A percentile compares a stretch with the other conserved stretches of the same genome.
Evolutionary conservation across 2,329 filamentous ascomycete genomes (phyloP).

Genomic region (Massarina eburnea): DNA sequence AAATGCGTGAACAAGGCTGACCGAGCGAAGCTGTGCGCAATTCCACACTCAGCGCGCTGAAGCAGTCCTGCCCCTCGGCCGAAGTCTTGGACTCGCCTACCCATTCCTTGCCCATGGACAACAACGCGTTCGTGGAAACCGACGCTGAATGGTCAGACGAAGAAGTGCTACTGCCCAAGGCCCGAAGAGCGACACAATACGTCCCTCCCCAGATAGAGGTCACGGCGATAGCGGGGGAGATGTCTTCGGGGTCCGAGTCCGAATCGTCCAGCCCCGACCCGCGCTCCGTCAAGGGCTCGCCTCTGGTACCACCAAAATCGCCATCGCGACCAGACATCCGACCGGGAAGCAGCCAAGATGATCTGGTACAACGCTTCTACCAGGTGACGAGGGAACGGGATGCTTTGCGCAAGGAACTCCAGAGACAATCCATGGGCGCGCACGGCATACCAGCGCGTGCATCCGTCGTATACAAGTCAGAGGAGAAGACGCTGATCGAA

Average conservation of each 20-base stretch:
- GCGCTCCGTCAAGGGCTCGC: constrained; percentile 23
- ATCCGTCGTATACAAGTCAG: constrained; percentile 35
- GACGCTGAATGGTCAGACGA: constrained; percentile 43
- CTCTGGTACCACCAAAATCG: constrained; percentile 39
- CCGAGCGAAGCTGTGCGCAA: constrained; percentile 35
- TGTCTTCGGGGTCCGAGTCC: constrained; percentile 29
- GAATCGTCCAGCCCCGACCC: constrained; percentile 24
- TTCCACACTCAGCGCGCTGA: constrained; percentile 40
- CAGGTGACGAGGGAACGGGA: constrained; percentile 42
- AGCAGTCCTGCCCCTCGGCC: constrained; percentile 40
- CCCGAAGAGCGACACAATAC: constrained; percentile 29
- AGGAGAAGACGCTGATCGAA: constrained; percentile 40
- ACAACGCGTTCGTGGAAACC: constrained; percentile 34
- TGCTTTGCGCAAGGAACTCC: constrained; percentile 39
- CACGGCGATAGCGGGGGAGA: constrained; percentile 14
- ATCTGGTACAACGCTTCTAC: constrained; percentile 41
- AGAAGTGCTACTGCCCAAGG: constrained; percentile 38
- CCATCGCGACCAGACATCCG: constrained; percentile 36
- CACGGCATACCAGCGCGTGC: constrained; percentile 29
- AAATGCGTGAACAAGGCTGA: constrained; percentile 9
- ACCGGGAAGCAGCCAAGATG: constrained; percentile 38
- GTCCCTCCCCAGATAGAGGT: constrained; percentile 30
- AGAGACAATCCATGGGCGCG: constrained; percentile 34
- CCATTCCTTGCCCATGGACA: constrained; percentile 10
- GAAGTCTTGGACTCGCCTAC: constrained; percentile 29